A percentile compares a stretch with the other conserved stretches of the same genome.
phyloP scores from a whole-genome alignment of 768 basidiomycete species.

The Mycena indigotica region DNA sequence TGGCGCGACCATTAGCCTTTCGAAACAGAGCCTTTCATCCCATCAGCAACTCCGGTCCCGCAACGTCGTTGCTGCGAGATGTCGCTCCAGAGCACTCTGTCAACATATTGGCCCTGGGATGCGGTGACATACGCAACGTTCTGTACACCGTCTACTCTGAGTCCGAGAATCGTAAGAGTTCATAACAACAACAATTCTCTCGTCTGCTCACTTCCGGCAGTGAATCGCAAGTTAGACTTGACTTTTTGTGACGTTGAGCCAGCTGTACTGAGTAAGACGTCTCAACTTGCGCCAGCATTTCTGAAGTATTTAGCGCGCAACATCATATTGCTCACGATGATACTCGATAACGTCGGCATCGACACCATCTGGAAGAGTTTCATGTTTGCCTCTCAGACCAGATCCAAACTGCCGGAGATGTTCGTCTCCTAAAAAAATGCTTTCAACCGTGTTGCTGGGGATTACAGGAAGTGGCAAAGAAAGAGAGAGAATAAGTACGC shows the following conservation, averaged over 20 bases:
- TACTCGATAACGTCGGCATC: constrained; percentile 34
- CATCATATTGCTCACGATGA: constrained; percentile 45
- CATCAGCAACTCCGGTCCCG: constrained; percentile 53
- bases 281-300: neutral
- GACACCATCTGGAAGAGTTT: constrained; percentile 44
- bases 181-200: neutral
- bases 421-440: too few species aligned
- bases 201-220: neutral
- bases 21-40: constrained; percentile 44
- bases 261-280: constrained; percentile 42
- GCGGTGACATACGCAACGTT: constrained; percentile 51
- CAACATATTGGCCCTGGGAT: constrained; percentile 45
- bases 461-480: too few species aligned
- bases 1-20: neutral
- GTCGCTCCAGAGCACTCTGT: constrained; percentile 44
- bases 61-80: constrained; percentile 43
- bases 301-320: constrained; percentile 44
- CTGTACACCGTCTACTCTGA: constrained; percentile 42
- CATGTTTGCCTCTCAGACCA: too few species aligned
- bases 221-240: constrained; percentile 42
- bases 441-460: too few species aligned
- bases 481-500: too few species aligned
- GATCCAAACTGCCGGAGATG: too few species aligned
- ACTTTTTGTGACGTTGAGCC: constrained; percentile 55
- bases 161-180: constrained; percentile 19